Conservation (phyloP, 768 basidiomycete genomes). For the Lactarius hengduanensis region DNA sequence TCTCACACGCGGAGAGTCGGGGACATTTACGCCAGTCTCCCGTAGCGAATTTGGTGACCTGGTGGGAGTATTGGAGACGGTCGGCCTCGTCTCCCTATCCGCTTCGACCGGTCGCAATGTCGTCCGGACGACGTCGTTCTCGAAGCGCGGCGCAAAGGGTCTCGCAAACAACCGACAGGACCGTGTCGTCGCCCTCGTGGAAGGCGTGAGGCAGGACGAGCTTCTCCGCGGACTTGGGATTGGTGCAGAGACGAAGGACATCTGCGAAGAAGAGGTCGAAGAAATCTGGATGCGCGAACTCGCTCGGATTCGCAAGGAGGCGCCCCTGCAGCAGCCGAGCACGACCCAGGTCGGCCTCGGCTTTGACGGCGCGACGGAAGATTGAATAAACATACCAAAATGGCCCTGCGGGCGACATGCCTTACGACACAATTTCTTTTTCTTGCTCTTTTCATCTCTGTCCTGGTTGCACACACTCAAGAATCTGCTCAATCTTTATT, state of each 20-base stretch:
- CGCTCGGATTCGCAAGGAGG: conserved; percentile 45
- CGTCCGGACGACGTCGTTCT: conserved; percentile 59
- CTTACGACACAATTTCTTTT: not conserved
- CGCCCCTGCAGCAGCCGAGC: conserved; percentile 34
- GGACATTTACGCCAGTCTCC: conserved; percentile 62
- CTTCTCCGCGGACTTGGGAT: conserved; percentile 69
- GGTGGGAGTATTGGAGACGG: conserved; percentile 67
- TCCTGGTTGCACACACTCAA: conserved; percentile 18
- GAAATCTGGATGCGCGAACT: conserved; percentile 56
- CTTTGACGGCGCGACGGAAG: conserved; percentile 48
- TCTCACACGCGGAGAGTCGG: conserved; percentile 54
- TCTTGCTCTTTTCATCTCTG: not conserved
- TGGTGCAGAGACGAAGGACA: conserved; percentile 36
- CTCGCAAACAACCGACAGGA: conserved; percentile 28
- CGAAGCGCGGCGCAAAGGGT: conserved; percentile 35
- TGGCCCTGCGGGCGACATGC: conserved; percentile 2
- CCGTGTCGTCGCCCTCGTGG: conserved; percentile 53
- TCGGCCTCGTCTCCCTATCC: conserved; percentile 55
- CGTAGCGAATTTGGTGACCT: conserved; percentile 77
- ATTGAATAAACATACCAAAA: conserved; percentile 33
- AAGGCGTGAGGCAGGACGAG: conserved; percentile 67
- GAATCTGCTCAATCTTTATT: conserved; percentile 27
- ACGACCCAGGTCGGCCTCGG: conserved; percentile 24
- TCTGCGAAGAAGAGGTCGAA: conserved; percentile 50
- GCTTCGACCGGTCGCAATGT: conserved; percentile 46